Evolutionary conservation across 208 protist species (phyloP), one percentile per base, ranked within the genome.

Genomic region (Zelonia costaricensis): DNA sequence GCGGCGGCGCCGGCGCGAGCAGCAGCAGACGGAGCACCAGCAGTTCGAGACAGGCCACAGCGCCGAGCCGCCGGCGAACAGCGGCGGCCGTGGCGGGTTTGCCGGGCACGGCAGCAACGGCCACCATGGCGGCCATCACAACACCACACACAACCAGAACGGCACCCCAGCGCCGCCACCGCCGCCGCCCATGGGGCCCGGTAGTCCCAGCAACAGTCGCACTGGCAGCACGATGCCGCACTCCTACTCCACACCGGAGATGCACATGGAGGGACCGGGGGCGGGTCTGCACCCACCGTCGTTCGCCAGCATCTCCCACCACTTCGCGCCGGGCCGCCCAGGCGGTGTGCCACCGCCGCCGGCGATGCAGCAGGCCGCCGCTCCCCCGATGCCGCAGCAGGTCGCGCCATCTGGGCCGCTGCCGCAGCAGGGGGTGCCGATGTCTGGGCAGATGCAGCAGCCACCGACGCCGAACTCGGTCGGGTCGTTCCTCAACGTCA

Each of bases 1-100:
- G 71, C 80, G 88, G 3, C 84, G 88, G 10, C 79, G 78, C 13
- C 82, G 88, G 15, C 76, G 88, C 2, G 85, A 91, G 49, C 58
- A 70, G 57, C 69, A 69, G 30, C 68, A 74, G 28, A 36, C 38
- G 2, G 30, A 63, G 2, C 59, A 68, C 35, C 40, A 62, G 40
- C 43, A 74, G 16, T 6, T 51, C 10, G 46, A 49, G 5, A 55
- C 61, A n/a, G 3, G 7, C 12, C 28, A 42, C 30, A 69, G 10
- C 20, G n/a, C 18, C 4, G 33, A 16, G 10, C 16, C 47, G 27
- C 27, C n/a, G 13, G 47, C 47, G 7, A 42, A 18, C 10, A 31
- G 43, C n/a, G 44, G 38, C 6, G 16, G 16, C 30, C 52, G 42
- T 36, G 47, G 22, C 15, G 40, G 55, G 27, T 61, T 61, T 61